Percentiles rank a stretch among this genome's conserved stretches.
phyloP scores from a whole-genome alignment of 1,284 basidiomycete species.

The Sporisorium iseilematis-ciliati region DNA sequence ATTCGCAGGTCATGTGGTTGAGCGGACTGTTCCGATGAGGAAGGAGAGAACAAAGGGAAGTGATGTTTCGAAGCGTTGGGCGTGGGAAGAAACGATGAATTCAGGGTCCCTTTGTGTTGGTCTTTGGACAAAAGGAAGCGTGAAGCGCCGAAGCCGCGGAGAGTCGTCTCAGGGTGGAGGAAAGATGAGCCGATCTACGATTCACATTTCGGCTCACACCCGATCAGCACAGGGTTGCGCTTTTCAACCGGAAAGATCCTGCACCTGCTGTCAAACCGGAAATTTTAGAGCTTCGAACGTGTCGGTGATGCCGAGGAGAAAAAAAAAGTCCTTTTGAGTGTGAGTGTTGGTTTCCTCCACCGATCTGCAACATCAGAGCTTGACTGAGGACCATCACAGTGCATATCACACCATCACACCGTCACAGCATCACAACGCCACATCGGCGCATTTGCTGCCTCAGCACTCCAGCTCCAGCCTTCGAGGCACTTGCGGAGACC shows the following conservation, averaged over 20 bases:
- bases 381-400: background rate
- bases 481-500: background rate
- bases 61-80: background rate
- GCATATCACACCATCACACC: no score
- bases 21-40: background rate
- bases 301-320: background rate
- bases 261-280: background rate
- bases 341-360: conserved; percentile 15
- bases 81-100: conserved; percentile 9
- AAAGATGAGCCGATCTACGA: background rate
- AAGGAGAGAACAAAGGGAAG: conserved; percentile 18
- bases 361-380: conserved; percentile 2
- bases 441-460: background rate
- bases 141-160: conserved; percentile 1
- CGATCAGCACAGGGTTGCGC: background rate
- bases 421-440: background rate
- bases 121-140: conserved; percentile 14
- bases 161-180: background rate
- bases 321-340: background rate
- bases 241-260: no score
- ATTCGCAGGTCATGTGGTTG: background rate
- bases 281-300: background rate
- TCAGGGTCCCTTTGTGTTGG: conserved; percentile 24
- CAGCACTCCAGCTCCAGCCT: conserved; percentile 4
- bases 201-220: background rate